These are phyloP conservation scores for Andrographis paniculata DNA, from an alignment of 305 asterid genomes.

Conservation along the genomic window DNA sequence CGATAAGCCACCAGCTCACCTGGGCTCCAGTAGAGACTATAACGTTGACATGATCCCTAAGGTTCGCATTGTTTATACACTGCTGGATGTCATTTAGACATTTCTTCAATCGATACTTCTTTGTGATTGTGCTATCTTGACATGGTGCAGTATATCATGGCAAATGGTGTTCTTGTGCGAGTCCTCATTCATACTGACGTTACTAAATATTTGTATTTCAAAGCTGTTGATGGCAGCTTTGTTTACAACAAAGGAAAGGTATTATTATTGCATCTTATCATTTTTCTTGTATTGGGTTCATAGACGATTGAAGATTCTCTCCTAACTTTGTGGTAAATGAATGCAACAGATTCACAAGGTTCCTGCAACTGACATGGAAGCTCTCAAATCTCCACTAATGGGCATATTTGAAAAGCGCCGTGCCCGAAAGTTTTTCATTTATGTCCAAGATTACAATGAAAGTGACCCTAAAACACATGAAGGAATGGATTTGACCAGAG, in stretches of 20 bases:
- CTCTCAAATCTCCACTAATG: slow-evolving; percentile 95
- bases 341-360: slow-evolving; percentile 9
- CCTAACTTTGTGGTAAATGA: neutral
- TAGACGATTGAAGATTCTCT: no score
- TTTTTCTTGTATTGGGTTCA: neutral
- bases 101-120: neutral
- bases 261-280: slow-evolving; percentile 5
- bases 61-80: slow-evolving; percentile 32
- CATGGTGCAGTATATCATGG: slow-evolving; percentile 78
- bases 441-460: slow-evolving; percentile 85
- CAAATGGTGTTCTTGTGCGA: slow-evolving; percentile 91
- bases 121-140: slow-evolving; percentile 14
- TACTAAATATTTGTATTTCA: slow-evolving; percentile 73
- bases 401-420: slow-evolving; percentile 97
- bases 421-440: slow-evolving; percentile 86
- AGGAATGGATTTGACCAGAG: slow-evolving; percentile 90
- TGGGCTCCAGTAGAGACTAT: slow-evolving; percentile 87
- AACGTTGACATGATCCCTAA: slow-evolving; percentile 95
- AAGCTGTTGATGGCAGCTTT: slow-evolving; percentile 91
- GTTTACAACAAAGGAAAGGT: slow-evolving; percentile 94
- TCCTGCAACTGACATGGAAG: slow-evolving; percentile 88
- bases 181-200: slow-evolving; percentile 89
- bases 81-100: slow-evolving; percentile 10
- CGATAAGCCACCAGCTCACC: slow-evolving; percentile 80
- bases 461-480: slow-evolving; percentile 88